Evolutionary conservation across 2,329 filamentous ascomycete species (phyloP), one percentile per base, ranked within the genome.

Genomic region (Pseudofabraea citricarpa): DNA sequence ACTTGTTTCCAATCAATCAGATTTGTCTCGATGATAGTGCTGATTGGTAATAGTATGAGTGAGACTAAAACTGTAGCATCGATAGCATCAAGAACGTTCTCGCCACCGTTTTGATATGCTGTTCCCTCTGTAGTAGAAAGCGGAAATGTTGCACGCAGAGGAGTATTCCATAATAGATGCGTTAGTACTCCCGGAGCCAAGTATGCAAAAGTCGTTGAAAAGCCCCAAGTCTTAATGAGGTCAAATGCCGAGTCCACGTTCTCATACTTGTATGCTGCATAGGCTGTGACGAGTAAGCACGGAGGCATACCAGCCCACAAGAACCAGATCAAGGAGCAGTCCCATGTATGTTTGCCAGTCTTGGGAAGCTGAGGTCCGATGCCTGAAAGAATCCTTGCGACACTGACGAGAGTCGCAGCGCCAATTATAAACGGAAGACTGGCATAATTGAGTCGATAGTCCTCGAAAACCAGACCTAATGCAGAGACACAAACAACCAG

Each of bases 1-100:
- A 51, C 49, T 48, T 60, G 57, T 9, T 48, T 36, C 50, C 54
- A 55, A 24, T 56, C 46, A n/a, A 59, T 20, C 23, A 53, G 44
- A 8, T 45, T 56, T 8, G 44, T 45, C 31, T 58, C 56, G 13
- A 44, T 47, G 2, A 55, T 26, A 19, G 53, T 44, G 7, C 52
- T 53, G 27, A 57, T 27, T n/a, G 48, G 7, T 3, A 53, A 26
- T 5, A 51, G 40, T 32, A 50, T 54, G n/a, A 57, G 45, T 0
- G 50, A 49, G 4, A 56, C 44, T 35, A 55, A 53, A 12, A 59
- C 44, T 9, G 56, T 58, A 12, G 44, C 48, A 20, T 49, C 37
- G 23, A 55, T 44, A 5, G 53, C 53, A 35, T 55, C 43, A 37
- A 16, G 36, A 50, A 6, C 40, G 40, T 26, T 59, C 54, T 35